Base-by-base conservation (phyloP, 1,139 yeast genomes). In the Yamadazyma dendronema region DNA sequence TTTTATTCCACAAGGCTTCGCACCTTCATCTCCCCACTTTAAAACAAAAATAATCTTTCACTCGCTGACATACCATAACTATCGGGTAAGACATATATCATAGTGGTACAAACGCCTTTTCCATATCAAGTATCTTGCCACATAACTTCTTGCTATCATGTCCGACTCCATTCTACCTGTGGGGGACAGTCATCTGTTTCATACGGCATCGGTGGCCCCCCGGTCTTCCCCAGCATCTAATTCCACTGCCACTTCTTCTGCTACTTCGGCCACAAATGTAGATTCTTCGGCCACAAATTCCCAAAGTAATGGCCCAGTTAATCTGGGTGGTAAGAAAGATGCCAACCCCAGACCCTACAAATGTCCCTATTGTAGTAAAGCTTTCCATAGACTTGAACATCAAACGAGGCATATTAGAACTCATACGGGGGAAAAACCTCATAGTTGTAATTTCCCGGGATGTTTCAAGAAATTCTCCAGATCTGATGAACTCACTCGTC, bases 361-460 rank as follows among this genome's bases (percentile, higher is more conserved):
- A 57, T 90, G 97, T 54, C 90, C 96, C 13, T 76, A 85, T 56
- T 90, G 97, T 62, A 84, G 83, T 39, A 87, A 90, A 65, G 95
- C 96, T 1, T 90, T 90, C 58, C 95, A 88, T 56, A 72, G 97
- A 35, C 66, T 89, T 34, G 97, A 90, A 59, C 97, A 90, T 61
- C 96, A 88, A 57, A 89, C 96, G 13, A 77, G 97, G 52, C 97
- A 90, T 57, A 85, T 90, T 37, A 70, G 97, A 44, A 90, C 97
- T 5, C 97, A 90, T 57, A 90, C 97, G 0, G 97, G 97, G 25
- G 97, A 89, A 56, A 86, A 88, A 57, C 96, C 97, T 16, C 96
- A 89, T 55, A 80, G 79, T 33, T 90, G 97, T 60, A 75, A 84
- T 6, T 88, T 77, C 52, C 95, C 95, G 0, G 95, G 95, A 1